Evolutionary conservation across 106 monocot species (phyloP), one percentile per base, ranked within the genome.

Genomic region (Amphibolis antarctica): DNA sequence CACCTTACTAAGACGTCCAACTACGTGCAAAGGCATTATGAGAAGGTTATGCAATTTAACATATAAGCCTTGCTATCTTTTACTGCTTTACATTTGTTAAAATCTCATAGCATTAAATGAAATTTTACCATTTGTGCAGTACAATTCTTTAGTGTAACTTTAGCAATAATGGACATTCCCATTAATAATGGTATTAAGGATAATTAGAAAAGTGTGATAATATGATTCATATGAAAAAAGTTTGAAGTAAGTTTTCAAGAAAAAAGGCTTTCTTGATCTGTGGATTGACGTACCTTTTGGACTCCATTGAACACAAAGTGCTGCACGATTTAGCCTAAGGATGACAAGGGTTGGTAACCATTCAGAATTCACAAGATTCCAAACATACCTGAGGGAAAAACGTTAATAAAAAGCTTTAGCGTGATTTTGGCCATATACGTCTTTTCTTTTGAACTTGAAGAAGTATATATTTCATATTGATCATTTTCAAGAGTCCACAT

Each of bases 221-320:
- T n/a, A n/a, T n/a, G n/a, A n/a, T n/a, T 49, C 13, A 49, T 49
- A 49, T 14, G 14, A 49, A 49, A 19, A 14, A 17, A 10, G 62
- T 62, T 21, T 18, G 31, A 51, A 36, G 23, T 23, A 14, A 47
- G 69, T 19, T 57, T 21, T n/a, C 3, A 14, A 13, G 42, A 21
- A 31, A 66, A 44, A 29, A 62, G 71, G 7, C 4, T 36, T 36
- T 36, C 36, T 36, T 44, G 44, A 46, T 63, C 13, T 36, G 4
- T 36, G 20, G 44, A 46, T 63, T 5, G 24, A 63, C 14, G 25
- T 83, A 98, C 98, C 98, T 85, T 79, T 78, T 55, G 98, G 87
- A 69, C 98, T 98, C 98, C 98, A 98, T 26, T 88, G 76, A 28
- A 86, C 98, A 83, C 98, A 98, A 42, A 98, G 82, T 48, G 98